Conservation (phyloP, 176 grass and related monocot genomes). For the Cenchrus fungigraminus region DNA sequence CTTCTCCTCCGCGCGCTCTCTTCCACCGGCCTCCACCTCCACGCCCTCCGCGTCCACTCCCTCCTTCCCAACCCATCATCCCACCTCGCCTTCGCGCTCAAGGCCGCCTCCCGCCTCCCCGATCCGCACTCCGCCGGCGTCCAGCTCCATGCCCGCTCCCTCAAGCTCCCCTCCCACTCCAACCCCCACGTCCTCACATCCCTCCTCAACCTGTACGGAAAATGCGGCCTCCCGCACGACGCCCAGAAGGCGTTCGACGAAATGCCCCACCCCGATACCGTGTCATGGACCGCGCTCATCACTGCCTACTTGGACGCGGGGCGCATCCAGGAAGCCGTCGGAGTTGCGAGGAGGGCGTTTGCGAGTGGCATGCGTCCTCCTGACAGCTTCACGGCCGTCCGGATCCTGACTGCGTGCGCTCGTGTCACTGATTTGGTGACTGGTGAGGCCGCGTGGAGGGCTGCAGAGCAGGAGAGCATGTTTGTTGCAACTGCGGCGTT, state of each 20-base stretch:
- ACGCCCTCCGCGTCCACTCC: slow-evolving; percentile 46
- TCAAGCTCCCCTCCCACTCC: slow-evolving; percentile 55
- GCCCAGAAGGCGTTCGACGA: slow-evolving; percentile 65
- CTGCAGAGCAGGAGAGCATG: slow-evolving; percentile 12
- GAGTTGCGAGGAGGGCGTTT: slow-evolving; percentile 27
- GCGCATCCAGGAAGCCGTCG: slow-evolving; percentile 21
- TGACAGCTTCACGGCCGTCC: slow-evolving; percentile 58
- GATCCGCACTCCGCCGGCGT: slow-evolving; percentile 33
- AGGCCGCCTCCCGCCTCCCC: slow-evolving; percentile 58
- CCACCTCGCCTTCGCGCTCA: slow-evolving; percentile 61
- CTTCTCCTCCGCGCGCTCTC: slow-evolving; percentile 51
- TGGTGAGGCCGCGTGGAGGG: slow-evolving; percentile 48
- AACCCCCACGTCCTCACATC: slow-evolving; percentile 63
- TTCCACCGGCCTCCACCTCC: slow-evolving; percentile 39
- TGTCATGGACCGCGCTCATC: slow-evolving; percentile 75
- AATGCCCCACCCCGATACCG: slow-evolving; percentile 50
- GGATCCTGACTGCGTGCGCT: slow-evolving; percentile 59
- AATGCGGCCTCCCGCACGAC: slow-evolving; percentile 40
- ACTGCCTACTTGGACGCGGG: slow-evolving; percentile 53
- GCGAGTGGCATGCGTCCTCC: slow-evolving; percentile 44
- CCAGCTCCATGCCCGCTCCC: slow-evolving; percentile 52
- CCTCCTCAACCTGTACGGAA: slow-evolving; percentile 53
- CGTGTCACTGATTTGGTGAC: slow-evolving; percentile 43
- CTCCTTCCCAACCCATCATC: slow-evolving; percentile 29
- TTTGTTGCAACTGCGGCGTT: slow-evolving; percentile 60